Evolutionary conservation across 2,329 filamentous ascomycete genomes (phyloP).

Genomic region (Emergomyces africanus): DNA sequence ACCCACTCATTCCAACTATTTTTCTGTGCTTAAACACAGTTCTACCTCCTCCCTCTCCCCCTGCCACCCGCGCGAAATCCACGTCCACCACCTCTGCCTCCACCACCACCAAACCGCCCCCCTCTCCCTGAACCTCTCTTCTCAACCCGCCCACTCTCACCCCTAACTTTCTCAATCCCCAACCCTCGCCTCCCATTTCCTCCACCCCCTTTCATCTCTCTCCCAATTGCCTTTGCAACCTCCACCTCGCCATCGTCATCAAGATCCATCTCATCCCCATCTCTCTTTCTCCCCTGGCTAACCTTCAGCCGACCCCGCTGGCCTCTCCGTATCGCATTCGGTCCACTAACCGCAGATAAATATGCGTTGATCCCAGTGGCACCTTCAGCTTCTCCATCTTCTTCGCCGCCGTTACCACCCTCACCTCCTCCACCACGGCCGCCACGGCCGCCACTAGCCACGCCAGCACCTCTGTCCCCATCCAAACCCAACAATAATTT

Average conservation of each 20-base stretch:
- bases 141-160: slow-evolving; percentile 13
- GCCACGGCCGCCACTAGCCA: slow-evolving; percentile 25
- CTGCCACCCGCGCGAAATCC: background rate
- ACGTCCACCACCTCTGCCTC: slow-evolving; percentile 3
- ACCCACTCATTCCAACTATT: background rate
- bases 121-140: slow-evolving; percentile 9
- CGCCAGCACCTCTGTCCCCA: slow-evolving; percentile 24
- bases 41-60: background rate
- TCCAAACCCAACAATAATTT: slow-evolving; percentile 30
- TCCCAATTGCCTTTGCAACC: slow-evolving; percentile 5
- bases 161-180: slow-evolving; percentile 18
- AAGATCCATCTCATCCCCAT: slow-evolving; percentile 32
- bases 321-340: slow-evolving; percentile 44
- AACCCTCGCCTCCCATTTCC: slow-evolving; percentile 16
- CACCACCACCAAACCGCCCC: slow-evolving; percentile 6
- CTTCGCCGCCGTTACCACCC: background rate
- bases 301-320: slow-evolving; percentile 50
- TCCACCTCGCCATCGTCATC: slow-evolving; percentile 37
- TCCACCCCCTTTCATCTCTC: slow-evolving; percentile 14
- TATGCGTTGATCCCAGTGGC: slow-evolving; percentile 44
- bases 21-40: background rate
- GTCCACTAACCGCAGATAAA: slow-evolving; percentile 46
- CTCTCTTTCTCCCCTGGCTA: slow-evolving; percentile 30
- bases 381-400: slow-evolving; percentile 3
- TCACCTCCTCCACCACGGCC: slow-evolving; percentile 2